Percentiles rank a stretch among this genome's conserved stretches.
Evolutionary conservation across 1,284 basidiomycete genomes (phyloP).

Genomic region (Takashimella tepidaria): DNA sequence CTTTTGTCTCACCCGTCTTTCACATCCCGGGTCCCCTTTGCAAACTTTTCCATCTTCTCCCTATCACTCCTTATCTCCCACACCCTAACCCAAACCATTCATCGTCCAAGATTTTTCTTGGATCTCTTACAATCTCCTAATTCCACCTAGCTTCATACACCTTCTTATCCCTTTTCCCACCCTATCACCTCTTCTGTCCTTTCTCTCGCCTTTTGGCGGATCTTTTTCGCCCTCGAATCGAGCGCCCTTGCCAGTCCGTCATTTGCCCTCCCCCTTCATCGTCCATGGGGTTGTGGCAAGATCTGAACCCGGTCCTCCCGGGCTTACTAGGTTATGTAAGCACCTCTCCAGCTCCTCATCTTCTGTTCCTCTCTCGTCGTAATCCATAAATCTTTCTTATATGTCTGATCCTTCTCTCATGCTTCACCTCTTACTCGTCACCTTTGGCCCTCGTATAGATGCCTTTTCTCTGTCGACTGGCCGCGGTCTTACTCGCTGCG

Average conservation of each 20-base stretch:
- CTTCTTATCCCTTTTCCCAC: background rate
- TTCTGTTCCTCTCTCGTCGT: background rate
- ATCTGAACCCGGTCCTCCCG: background rate
- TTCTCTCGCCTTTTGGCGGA: background rate
- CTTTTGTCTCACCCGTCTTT: too few relatives aligned
- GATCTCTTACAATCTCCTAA: too few relatives aligned
- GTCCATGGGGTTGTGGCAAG: background rate
- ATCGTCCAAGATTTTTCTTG: too few relatives aligned
- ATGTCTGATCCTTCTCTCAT: background rate
- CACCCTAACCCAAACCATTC: too few relatives aligned
- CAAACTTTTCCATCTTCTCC: background rate
- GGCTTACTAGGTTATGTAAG: background rate
- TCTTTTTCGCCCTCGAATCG: background rate
- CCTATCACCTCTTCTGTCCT: background rate
- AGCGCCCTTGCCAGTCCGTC: background rate
- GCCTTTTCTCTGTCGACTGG: conserved; percentile 26
- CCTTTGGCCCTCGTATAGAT: too few relatives aligned
- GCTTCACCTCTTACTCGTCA: too few relatives aligned
- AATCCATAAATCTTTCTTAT: background rate
- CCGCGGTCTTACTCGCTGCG: conserved; percentile 24
- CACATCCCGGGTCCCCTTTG: too few relatives aligned
- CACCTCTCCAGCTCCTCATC: background rate
- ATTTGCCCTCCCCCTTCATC: background rate
- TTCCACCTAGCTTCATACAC: background rate
- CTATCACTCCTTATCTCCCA: background rate